Evolutionary conservation across 805 yeast species (phyloP).

Genomic region (Middelhovenomyces tepae): DNA sequence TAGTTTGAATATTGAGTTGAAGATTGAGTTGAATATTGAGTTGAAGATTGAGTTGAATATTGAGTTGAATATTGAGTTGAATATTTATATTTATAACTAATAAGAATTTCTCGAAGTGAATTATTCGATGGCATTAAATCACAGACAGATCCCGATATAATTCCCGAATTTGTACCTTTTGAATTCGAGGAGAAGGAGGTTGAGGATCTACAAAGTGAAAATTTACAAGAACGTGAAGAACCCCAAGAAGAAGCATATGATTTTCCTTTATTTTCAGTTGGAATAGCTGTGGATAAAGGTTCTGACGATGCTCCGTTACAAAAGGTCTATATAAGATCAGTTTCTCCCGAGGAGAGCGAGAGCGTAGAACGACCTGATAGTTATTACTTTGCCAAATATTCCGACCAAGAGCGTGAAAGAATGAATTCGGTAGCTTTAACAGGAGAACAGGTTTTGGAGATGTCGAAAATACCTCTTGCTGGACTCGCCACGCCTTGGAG

Average conservation of each 20-base stretch:
- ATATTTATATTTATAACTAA: no score
- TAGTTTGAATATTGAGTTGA: no score
- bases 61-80: no score
- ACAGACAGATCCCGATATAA: no score
- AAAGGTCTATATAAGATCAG: slow-evolving; percentile 1
- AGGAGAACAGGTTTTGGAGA: slow-evolving; percentile 10
- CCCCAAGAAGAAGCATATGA: slow-evolving; percentile 9
- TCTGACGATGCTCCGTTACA: slow-evolving; percentile 6
- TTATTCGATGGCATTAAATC: no score
- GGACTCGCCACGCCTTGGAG: slow-evolving; percentile 18
- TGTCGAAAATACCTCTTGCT: slow-evolving; percentile 7
- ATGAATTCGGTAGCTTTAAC: slow-evolving; percentile 13
- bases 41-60: no score
- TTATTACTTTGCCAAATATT: slow-evolving; percentile 14
- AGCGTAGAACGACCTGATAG: slow-evolving; percentile 14
- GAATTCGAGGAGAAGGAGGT: no score
- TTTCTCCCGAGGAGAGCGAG: background rate
- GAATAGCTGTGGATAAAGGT: slow-evolving; percentile 1
- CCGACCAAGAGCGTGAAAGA: slow-evolving; percentile 4
- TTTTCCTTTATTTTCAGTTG: slow-evolving; percentile 12
- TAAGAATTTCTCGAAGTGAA: no score
- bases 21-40: no score
- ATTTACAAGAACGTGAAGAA: background rate
- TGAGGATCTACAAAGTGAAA: no score
- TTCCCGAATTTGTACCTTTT: no score